These are phyloP conservation scores for Synchytrium microbalum DNA, from an alignment of 371 early-diverging fungal genomes.

Conservation along the genomic window DNA sequence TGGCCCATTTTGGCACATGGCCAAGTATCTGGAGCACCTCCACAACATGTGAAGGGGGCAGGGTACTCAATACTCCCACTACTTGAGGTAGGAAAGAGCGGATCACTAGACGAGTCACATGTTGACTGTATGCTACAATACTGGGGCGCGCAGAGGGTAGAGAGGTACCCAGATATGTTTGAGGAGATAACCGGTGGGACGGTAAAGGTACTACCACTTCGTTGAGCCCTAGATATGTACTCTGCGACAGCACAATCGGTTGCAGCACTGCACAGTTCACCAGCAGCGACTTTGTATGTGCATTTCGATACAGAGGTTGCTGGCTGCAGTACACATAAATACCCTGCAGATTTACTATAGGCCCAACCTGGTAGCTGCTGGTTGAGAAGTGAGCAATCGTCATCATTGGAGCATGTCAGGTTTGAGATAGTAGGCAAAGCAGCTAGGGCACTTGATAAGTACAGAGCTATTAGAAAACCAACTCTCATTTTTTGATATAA, in stretches of 20 bases:
- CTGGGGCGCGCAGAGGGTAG: constrained; percentile 39
- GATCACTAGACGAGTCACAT: constrained; percentile 32
- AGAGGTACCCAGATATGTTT: constrained; percentile 5
- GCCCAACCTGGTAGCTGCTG: constrained; percentile 7
- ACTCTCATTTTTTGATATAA: too few relatives aligned
- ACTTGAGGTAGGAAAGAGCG: constrained; percentile 15
- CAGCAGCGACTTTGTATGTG: constrained; percentile 7
- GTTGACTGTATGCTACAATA: constrained; percentile 51
- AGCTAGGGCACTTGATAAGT: background rate
- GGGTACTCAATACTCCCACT: constrained; percentile 19
- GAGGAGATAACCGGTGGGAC: background rate
- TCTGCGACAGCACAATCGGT: constrained; percentile 34
- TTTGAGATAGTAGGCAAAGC: background rate
- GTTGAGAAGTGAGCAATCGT: constrained; percentile 14
- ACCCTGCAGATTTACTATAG: constrained; percentile 15
- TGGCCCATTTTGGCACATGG: constrained; percentile 14
- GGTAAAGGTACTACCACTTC: background rate
- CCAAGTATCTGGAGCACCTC: constrained; percentile 28
- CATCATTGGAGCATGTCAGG: constrained; percentile 9
- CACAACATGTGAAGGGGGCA: constrained; percentile 37
- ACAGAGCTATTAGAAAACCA: too few relatives aligned
- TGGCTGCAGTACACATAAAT: constrained; percentile 30
- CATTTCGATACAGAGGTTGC: constrained; percentile 14
- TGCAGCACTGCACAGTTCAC: constrained; percentile 6
- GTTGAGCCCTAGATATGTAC: constrained; percentile 20